Base-by-base conservation (phyloP, 192 early-diverging fungal species). In the Coemansia sp. region DNA sequence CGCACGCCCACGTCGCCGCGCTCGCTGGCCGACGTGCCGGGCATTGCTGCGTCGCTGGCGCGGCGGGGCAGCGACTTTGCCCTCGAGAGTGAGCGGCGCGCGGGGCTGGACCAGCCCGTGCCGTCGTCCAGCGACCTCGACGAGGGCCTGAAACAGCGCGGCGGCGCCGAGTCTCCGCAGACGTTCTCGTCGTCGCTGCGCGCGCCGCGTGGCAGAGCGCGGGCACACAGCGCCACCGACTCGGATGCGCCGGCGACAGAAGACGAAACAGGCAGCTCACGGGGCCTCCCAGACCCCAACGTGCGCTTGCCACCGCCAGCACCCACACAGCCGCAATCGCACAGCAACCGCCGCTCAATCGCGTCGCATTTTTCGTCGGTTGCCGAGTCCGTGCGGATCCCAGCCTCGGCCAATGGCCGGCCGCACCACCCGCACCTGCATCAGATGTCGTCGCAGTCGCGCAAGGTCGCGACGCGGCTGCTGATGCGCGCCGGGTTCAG, bases 401-500 rank as follows among this genome's bases (percentile, higher is more conserved):
- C 67, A 25, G 12, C 28, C 14, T 17, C 47, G 21, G 19, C 8
- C 0, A 26, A 35, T 9, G n/a, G 29, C 2, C 22, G 34, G 11
- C 5, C 35, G n/a, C 57, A 58, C 19, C 53, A 42, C 14, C 50
- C 58, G 31, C 42, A 59, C 34, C 45, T 36, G 32, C 62, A 49
- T 17, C 43, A 43, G 25, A 15, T 53, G 44, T 58, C 70, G 45
- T 45, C 52, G 21, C 71, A 75, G 21, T 68, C 72, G 34, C 50
- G 56, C 8, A 44, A 58, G 17, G 57, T 75, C 8, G 72, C 72
- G 26, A 75, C 67, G 29, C 72, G 72, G 32, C 54, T 75, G 38
- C 58, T 75, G 27, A 63, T 69, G 72, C 66, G 72, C 11, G 72
- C 72, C 4, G 72, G 72, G 6, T 53, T 75, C 19, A 75, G 72